A percentile compares a stretch with the other conserved stretches of the same genome.
These are phyloP conservation scores for Moniliophthora roreri DNA, from an alignment of 1,284 basidiomycete species.

Conservation along the genomic window DNA sequence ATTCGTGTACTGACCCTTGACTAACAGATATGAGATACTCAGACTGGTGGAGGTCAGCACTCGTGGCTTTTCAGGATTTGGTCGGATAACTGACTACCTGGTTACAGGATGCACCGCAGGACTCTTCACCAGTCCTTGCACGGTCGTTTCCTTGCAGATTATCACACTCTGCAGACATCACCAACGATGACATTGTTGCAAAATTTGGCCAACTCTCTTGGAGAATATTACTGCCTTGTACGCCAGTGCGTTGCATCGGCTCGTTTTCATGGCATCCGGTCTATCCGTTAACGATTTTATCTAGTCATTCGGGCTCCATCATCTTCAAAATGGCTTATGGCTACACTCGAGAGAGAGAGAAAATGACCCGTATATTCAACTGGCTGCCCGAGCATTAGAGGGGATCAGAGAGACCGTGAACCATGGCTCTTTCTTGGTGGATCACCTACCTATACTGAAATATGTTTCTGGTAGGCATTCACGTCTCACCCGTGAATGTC, in stretches of 20 bases:
- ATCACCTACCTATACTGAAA: background rate
- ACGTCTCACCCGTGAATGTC: no score
- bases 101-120: conserved; percentile 18
- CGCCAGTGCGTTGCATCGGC: conserved; percentile 26
- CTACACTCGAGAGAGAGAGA: conserved; percentile 25
- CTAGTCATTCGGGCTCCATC: conserved; percentile 23
- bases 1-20: background rate
- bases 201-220: conserved; percentile 21
- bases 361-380: conserved; percentile 28
- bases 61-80: background rate
- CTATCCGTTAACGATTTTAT: background rate
- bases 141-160: conserved; percentile 10
- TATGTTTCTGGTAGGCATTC: background rate
- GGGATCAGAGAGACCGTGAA: background rate
- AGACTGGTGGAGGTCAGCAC: conserved; percentile 27
- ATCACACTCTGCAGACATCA: conserved; percentile 17
- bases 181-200: conserved; percentile 19
- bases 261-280: background rate
- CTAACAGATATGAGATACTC: conserved; percentile 25
- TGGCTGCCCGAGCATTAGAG: conserved; percentile 23
- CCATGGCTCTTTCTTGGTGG: background rate
- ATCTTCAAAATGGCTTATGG: conserved; percentile 29
- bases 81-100: background rate
- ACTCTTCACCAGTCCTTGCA: conserved; percentile 24
- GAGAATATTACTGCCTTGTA: conserved; percentile 25